Conservation (phyloP, 2,329 filamentous ascomycete species). For the Pestalotiopsis sp. region DNA sequence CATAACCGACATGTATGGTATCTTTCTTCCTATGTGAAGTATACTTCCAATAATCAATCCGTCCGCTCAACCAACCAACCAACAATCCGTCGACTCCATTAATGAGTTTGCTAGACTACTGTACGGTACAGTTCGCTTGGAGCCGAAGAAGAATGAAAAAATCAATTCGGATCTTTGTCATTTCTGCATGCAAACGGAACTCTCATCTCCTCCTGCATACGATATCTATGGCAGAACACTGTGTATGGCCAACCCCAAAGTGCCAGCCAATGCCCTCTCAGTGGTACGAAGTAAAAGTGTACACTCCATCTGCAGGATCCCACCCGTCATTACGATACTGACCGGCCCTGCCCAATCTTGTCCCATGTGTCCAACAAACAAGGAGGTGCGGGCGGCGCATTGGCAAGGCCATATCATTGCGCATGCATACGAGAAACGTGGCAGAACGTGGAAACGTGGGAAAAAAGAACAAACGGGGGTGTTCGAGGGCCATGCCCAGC, state of each 20-base stretch:
- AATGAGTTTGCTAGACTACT: too few relatives aligned
- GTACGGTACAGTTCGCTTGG: too few relatives aligned
- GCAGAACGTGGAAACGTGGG: constrained; percentile 7
- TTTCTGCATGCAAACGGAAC: too few relatives aligned
- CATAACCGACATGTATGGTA: neutral
- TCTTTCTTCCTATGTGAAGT: neutral
- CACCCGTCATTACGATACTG: neutral
- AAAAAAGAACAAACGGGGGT: neutral
- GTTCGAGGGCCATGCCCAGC: neutral
- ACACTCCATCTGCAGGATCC: neutral
- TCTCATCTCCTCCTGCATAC: too few relatives aligned
- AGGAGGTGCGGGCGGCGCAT: constrained; percentile 1
- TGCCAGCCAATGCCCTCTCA: neutral
- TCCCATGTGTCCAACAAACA: neutral
- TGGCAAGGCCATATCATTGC: neutral
- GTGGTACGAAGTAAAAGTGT: neutral
- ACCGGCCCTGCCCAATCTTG: neutral
- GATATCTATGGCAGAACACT: too few relatives aligned
- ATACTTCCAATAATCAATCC: neutral
- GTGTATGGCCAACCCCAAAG: too few relatives aligned
- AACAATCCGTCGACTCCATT: too few relatives aligned
- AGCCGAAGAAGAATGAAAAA: too few relatives aligned
- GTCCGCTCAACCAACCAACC: too few relatives aligned
- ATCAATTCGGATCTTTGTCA: too few relatives aligned
- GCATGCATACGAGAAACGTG: constrained; percentile 11